Percentiles rank a stretch among this genome's conserved stretches.
Conservation (phyloP, 805 yeast genomes). For the Scheffersomyces stipitis region DNA sequence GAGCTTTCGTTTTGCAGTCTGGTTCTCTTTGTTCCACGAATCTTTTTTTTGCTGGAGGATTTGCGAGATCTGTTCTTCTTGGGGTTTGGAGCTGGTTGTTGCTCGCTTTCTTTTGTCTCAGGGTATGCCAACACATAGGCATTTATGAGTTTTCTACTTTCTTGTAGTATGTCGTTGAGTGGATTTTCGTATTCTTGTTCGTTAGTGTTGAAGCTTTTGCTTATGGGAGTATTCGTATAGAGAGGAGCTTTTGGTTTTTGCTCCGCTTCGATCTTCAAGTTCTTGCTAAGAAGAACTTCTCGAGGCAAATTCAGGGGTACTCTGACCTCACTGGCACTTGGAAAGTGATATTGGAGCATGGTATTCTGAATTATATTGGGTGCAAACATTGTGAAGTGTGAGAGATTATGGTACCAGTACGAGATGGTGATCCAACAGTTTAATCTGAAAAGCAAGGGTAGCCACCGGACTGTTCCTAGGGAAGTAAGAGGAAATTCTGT, state of each 20-base stretch:
- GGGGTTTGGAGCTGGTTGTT: not conserved
- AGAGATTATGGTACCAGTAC: no score
- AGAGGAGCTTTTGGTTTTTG: constrained; percentile 9
- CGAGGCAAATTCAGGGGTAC: constrained; percentile 6
- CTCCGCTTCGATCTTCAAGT: constrained; percentile 16
- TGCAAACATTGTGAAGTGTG: constrained; percentile 4
- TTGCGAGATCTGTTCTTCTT: not conserved
- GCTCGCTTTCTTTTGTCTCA: constrained; percentile 4
- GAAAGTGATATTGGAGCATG: constrained; percentile 14
- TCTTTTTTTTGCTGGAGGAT: not conserved
- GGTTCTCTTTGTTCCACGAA: constrained; percentile 10
- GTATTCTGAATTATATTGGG: constrained; percentile 11
- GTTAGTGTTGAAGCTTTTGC: constrained; percentile 7
- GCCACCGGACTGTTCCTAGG: no score
- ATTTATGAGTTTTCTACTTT: constrained; percentile 13
- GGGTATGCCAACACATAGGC: constrained; percentile 18
- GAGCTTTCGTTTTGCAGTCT: constrained; percentile 4
- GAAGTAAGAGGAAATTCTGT: no score
- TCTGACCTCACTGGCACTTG: constrained; percentile 3
- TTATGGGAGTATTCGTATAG: constrained; percentile 12
- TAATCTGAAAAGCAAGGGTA: no score
- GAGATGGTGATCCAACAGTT: no score
- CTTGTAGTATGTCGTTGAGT: constrained; percentile 18
- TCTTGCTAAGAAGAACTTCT: constrained; percentile 16
- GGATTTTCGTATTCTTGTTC: constrained; percentile 16